Base-by-base conservation (phyloP, 805 yeast species). In the Cyberlindnera misumaiensis region DNA sequence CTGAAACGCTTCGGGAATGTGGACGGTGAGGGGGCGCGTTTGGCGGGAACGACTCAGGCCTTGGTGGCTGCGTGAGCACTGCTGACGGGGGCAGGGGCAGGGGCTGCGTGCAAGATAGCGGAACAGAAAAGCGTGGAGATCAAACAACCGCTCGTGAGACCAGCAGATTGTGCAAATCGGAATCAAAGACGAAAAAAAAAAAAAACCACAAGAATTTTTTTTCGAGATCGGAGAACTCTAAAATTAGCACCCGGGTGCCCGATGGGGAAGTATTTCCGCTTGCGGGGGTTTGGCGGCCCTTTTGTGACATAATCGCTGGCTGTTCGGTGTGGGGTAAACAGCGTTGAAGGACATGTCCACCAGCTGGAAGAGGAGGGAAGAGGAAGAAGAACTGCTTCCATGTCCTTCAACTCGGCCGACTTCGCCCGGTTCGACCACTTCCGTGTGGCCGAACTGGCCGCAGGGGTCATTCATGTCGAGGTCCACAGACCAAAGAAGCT, bases 401-500 rank as follows among this genome's bases (percentile, higher is more conserved):
- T 28, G 35, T 4, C 29, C 4, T 33, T 33, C 26, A 34, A 34
- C 9, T 10, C 27, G 12, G 6, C 30, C 3, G 35, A 26, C 6
- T 44, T 34, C 35, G 2, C 32, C n/a, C 28, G 35, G 14, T 53
- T 44, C 38, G 29, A 43, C 4, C 43, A 52, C 36, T 56, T 53
- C 41, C 42, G 28, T 11, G 51, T 52, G 14, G 28, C 46, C 2
- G 35, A 32, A 1, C 14, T 40, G 11, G 25, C 41, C 11, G 25
- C 63, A 47, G 50, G 58, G 4, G 70, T 81, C 16, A 64, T 70
- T 18, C 80, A 76, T 40, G 70, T 83, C 15, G 71, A 75, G 52
- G 62, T 80, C 58, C 76, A 80, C 58, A 72, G 83, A 40, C 83
- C 86, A 4, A 62, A 67, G 47, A 58, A 63, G 2, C 63, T 75